Percentiles rank a stretch among this genome's conserved stretches.
phyloP scores from a whole-genome alignment of 73 alveolate species.

The Effrenium voratum region DNA sequence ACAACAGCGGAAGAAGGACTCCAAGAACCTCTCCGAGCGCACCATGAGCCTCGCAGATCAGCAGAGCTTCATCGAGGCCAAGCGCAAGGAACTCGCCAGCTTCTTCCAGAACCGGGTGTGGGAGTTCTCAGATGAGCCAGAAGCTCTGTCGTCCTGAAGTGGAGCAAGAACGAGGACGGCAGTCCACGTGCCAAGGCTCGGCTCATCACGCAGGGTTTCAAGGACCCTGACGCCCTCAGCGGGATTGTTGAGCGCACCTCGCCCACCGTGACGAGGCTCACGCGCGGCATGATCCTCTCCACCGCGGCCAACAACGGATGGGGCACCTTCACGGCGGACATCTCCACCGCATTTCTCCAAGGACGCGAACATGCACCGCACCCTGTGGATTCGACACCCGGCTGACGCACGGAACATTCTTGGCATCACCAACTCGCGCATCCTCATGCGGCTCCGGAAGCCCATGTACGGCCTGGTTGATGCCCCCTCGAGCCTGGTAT shows the following conservation, averaged over 20 bases:
- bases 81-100: not conserved
- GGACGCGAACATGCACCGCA: not conserved
- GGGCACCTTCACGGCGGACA: not conserved
- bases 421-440: not conserved
- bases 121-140: not conserved
- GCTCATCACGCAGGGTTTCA: not conserved
- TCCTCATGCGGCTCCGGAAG: not conserved
- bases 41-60: not conserved
- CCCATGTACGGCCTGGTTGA: not conserved
- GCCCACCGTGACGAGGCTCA: not conserved
- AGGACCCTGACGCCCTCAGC: not conserved
- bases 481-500: not conserved
- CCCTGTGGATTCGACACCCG: not conserved
- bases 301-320: not conserved
- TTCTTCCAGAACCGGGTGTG: not conserved
- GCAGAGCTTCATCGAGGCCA: not conserved
- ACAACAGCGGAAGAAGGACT: not conserved
- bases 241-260: not conserved
- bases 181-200: not conserved
- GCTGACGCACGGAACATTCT: not conserved
- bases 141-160: not conserved
- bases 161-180: not conserved
- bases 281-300: not conserved
- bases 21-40: not conserved
- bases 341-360: not conserved